These are phyloP conservation scores for Ceratobasidium sp. DNA, from an alignment of 1,284 basidiomycete species.

Conservation along the genomic window DNA sequence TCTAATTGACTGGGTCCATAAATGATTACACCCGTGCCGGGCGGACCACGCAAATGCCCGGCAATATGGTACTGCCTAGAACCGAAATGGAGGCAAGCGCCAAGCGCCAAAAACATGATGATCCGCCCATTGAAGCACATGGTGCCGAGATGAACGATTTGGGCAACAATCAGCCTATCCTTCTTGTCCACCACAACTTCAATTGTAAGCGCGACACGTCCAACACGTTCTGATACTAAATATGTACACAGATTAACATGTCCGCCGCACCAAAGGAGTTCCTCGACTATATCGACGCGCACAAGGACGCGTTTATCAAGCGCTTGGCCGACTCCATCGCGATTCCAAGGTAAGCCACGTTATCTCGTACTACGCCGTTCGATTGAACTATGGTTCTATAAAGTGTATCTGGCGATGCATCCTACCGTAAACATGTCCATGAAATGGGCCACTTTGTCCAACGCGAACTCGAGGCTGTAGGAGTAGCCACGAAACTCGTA, in stretches of 20 bases:
- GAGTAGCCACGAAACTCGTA: conserved; percentile 73
- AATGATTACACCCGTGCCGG: too few species aligned
- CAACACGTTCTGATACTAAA: too few species aligned
- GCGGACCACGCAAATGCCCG: too few species aligned
- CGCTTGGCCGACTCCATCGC: conserved; percentile 82
- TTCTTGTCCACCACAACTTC: neutral
- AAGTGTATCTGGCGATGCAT: conserved; percentile 71
- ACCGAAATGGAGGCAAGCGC: neutral
- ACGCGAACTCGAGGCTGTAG: conserved; percentile 70
- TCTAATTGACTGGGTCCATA: too few species aligned
- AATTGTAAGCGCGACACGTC: too few species aligned
- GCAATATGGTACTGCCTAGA: neutral
- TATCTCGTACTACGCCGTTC: conserved; percentile 2
- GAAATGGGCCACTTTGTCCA: conserved; percentile 84
- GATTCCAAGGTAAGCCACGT: conserved; percentile 72
- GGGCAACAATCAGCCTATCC: neutral
- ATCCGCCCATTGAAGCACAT: conserved; percentile 4
- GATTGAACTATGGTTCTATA: neutral
- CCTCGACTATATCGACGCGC: conserved; percentile 68
- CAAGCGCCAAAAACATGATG: neutral
- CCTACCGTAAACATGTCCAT: conserved; percentile 75
- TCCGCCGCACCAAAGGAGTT: conserved; percentile 56
- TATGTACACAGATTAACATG: conserved; percentile 20
- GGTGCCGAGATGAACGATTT: conserved; percentile 31
- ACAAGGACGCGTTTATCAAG: conserved; percentile 75